phyloP scores from a whole-genome alignment of 2,329 filamentous ascomycete species.

The Trichoderma semiorbis region DNA sequence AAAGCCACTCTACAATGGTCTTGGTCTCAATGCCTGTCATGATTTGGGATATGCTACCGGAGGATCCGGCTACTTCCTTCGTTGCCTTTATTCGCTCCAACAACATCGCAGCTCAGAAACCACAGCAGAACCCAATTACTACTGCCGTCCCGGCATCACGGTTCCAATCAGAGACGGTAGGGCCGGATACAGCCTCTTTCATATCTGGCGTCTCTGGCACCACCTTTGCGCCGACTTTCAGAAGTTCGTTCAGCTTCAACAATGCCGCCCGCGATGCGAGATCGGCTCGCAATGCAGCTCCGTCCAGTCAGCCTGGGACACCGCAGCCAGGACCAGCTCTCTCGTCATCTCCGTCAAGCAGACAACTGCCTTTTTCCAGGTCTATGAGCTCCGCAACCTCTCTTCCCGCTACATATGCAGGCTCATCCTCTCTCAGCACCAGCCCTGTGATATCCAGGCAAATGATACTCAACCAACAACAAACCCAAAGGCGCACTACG shows the following conservation, averaged over 20 bases:
- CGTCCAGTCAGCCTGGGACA: conserved; percentile 24
- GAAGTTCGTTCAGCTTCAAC: neutral
- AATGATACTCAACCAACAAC: conserved; percentile 45
- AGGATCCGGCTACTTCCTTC: conserved; percentile 55
- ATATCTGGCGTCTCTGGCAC: conserved; percentile 34
- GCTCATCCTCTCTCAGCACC: conserved; percentile 22
- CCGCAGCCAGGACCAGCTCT: conserved; percentile 20
- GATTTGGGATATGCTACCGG: conserved; percentile 58
- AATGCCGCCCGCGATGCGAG: neutral
- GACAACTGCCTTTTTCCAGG: conserved; percentile 22
- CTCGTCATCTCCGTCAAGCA: conserved; percentile 25
- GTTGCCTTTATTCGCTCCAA: conserved; percentile 58
- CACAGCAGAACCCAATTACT: conserved; percentile 23
- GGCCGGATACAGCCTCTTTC: conserved; percentile 29
- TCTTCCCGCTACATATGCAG: conserved; percentile 23
- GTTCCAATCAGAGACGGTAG: conserved; percentile 22
- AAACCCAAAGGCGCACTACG: conserved; percentile 38
- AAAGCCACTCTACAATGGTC: conserved; percentile 58
- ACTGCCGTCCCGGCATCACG: conserved; percentile 25
- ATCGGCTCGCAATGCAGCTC: conserved; percentile 14
- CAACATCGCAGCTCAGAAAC: conserved; percentile 43
- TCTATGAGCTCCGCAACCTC: conserved; percentile 27
- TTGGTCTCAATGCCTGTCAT: conserved; percentile 57
- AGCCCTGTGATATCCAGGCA: conserved; percentile 35
- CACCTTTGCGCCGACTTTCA: conserved; percentile 30